phyloP scores from a whole-genome alignment of 208 protist genomes.

The Wallacemonas sp. region DNA sequence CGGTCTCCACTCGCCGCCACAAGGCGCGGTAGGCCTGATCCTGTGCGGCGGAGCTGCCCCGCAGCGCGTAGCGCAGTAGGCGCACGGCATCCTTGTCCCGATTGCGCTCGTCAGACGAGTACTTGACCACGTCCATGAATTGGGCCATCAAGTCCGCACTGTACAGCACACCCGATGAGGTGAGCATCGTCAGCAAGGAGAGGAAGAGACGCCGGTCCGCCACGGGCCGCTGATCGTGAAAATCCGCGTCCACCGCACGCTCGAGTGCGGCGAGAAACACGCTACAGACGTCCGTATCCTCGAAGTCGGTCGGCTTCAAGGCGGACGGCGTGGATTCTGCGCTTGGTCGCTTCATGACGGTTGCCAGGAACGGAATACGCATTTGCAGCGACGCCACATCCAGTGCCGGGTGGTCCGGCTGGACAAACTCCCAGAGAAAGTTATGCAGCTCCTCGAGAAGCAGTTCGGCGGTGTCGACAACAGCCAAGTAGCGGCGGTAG shows the following conservation, averaged over 20 bases:
- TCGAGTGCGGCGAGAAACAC: conserved; percentile 76
- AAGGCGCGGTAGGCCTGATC: conserved; percentile 52
- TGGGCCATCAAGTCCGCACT: conserved; percentile 78
- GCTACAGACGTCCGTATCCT: conserved; percentile 75
- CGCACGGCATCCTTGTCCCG: conserved; percentile 73
- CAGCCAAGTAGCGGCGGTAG: conserved; percentile 68
- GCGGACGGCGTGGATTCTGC: neutral
- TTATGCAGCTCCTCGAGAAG: conserved; percentile 74
- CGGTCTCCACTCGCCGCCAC: conserved; percentile 50
- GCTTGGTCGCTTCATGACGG: conserved; percentile 57
- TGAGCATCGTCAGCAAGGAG: conserved; percentile 74
- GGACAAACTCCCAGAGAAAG: conserved; percentile 86
- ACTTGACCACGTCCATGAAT: conserved; percentile 90
- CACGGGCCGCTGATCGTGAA: conserved; percentile 51
- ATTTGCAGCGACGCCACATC: conserved; percentile 66
- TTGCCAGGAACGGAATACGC: conserved; percentile 71
- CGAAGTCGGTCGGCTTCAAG: conserved; percentile 54
- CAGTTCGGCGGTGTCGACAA: conserved; percentile 39
- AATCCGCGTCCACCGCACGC: conserved; percentile 62
- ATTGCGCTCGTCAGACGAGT: conserved; percentile 35
- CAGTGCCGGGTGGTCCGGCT: conserved; percentile 65
- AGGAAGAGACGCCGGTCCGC: conserved; percentile 76
- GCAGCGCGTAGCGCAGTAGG: conserved; percentile 70
- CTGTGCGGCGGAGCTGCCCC: conserved; percentile 52
- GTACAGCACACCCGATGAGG: conserved; percentile 78